Evolutionary conservation across 106 monocot species (phyloP).

Genomic region (Cymbidium sinense): DNA sequence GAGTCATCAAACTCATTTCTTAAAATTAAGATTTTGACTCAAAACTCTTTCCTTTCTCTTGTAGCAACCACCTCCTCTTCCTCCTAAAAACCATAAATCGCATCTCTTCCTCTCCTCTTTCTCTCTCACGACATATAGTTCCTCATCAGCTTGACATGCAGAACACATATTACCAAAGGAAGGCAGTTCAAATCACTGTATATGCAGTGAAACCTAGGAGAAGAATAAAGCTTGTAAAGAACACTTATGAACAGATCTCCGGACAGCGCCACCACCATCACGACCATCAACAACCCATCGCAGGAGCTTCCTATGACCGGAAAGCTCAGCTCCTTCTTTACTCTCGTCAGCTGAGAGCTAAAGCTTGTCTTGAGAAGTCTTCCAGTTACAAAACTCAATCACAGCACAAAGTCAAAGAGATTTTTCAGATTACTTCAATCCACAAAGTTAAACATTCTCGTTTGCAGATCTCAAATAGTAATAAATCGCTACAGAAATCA

Average conservation of each 20-base stretch:
- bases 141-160: neutral
- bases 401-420: neutral
- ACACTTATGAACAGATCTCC: neutral
- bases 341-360: neutral
- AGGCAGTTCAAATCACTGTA: slow-evolving; percentile 2
- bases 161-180: neutral
- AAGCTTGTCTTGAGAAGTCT: neutral
- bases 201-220: neutral
- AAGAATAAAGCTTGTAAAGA: neutral
- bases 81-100: neutral
- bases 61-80: neutral
- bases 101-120: neutral
- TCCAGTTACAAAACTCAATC: neutral
- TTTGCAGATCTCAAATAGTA: no score
- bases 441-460: neutral
- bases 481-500: no score
- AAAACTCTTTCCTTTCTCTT: neutral
- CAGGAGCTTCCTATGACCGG: neutral
- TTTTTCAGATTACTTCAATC: neutral
- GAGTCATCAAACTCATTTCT: no score
- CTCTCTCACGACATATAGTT: neutral
- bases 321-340: slow-evolving; percentile 7
- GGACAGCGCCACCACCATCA: neutral
- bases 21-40: no score
- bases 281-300: no score